Percentiles rank a stretch among this genome's conserved stretches.
phyloP scores from a whole-genome alignment of 208 protist genomes.

The Trypanosoma vivax region DNA sequence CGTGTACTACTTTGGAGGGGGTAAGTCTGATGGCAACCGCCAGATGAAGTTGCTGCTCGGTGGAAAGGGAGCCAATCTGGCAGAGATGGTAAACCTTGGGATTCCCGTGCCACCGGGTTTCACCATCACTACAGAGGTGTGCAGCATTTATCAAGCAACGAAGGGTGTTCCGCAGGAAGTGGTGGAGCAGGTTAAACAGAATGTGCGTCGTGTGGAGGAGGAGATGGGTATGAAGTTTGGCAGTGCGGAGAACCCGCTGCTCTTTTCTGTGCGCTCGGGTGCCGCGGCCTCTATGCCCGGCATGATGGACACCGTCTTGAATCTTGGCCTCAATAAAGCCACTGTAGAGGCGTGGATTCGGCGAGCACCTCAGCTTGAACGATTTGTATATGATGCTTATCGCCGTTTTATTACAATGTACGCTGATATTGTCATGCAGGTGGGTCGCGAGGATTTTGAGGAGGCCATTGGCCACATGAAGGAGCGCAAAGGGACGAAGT shows the following conservation, averaged over 20 bases:
- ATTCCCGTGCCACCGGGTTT: conserved; percentile 92
- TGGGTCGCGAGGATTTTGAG: conserved; percentile 86
- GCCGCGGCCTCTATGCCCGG: conserved; percentile 94
- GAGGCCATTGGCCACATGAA: conserved; percentile 74
- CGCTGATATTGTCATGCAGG: conserved; percentile 89
- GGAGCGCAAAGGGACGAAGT: conserved; percentile 48
- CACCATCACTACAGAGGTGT: conserved; percentile 90
- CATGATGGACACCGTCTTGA: conserved; percentile 95
- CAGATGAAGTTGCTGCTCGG: conserved; percentile 90
- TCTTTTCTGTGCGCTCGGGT: conserved; percentile 92
- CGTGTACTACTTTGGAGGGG: conserved; percentile 78
- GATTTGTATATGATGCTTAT: conserved; percentile 94
- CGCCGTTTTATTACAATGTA: conserved; percentile 94
- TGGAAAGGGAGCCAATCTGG: conserved; percentile 91
- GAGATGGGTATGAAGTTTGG: conserved; percentile 85
- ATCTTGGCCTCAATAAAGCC: conserved; percentile 90
- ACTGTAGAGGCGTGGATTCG: conserved; percentile 70
- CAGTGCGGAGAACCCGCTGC: conserved; percentile 71
- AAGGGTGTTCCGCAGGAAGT: conserved; percentile 55
- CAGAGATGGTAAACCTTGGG: conserved; percentile 90
- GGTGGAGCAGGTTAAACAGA: conserved; percentile 52
- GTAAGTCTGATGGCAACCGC: conserved; percentile 73
- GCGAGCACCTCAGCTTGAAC: conserved; percentile 47
- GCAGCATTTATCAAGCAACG: conserved; percentile 62
- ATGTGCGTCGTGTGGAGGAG: conserved; percentile 72